Base-by-base conservation (phyloP, 805 yeast genomes). In the Metschnikowia rubicola region DNA sequence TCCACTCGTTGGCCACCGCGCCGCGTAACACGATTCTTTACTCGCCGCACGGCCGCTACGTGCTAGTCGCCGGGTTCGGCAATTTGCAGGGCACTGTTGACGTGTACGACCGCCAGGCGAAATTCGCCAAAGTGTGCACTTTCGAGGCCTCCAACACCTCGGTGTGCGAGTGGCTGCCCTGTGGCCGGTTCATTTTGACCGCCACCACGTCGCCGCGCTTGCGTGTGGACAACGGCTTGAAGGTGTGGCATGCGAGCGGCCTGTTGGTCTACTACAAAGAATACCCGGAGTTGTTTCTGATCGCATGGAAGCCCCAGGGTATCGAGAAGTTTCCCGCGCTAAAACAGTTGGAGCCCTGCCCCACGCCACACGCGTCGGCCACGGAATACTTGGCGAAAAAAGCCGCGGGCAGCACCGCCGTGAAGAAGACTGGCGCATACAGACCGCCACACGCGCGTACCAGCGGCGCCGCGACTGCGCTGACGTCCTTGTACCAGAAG, bases 141-240 rank as follows among this genome's bases (percentile, higher is more conserved):
- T 86, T 94, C 61, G 88, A 88, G 62, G 99, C 98, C 11, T 72
- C 96, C 38, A 95, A 94, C 71, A 90, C 98, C 12, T 85, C 96
- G n/a, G 95, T 86, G 38, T 92, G 97, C 66, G 88, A 88, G 65
- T 94, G 99, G 99, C 84, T 95, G 2, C 99, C 99, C 9, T 96
- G 94, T 68, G 98, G 99, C 34, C 83, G 94, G 61, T 90, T 78
- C 62, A 82, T 94, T 48, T 71, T 94, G 66, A 92, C 98, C 12
- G 98, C 99, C 15, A 95, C 98, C 5, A 94, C 98, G 0, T 83
- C 97, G 17, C 99, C 99, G 54, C 80, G 99, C 59, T 79, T 94
- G 58, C 83, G 99, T 62, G 99, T 94, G 36, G 99, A 95, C 69
- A 94, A 94, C 65, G 92, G 97, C 50, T 83, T 86, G 58, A 88